Conservation (phyloP, 495 filamentous ascomycete genomes). For the Aspergillus leporis region DNA sequence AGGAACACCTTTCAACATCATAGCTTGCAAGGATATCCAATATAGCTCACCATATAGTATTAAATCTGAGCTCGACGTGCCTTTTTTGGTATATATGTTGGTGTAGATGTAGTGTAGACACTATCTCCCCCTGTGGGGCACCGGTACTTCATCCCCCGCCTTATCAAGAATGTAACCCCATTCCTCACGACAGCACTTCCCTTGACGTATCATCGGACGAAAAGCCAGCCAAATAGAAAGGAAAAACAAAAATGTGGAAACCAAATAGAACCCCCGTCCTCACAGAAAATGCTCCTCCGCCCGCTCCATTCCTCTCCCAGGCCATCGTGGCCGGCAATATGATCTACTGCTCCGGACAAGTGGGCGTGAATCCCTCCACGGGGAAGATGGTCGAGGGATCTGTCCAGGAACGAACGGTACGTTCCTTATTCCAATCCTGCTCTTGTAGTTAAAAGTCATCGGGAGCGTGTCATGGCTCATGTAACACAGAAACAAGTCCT, state of each 20-base stretch:
- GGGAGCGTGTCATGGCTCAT: not conserved
- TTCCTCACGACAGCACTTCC: not conserved
- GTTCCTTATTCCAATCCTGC: conserved; percentile 1
- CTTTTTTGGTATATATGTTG: too few species aligned
- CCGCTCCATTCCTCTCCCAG: conserved; percentile 46
- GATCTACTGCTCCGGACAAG: conserved; percentile 47
- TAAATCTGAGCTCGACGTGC: too few species aligned
- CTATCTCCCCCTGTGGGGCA: not conserved
- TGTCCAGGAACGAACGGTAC: conserved; percentile 56
- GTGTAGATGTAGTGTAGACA: not conserved
- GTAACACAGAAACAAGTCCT: conserved; percentile 48
- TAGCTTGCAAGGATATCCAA: too few species aligned
- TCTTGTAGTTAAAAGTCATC: not conserved
- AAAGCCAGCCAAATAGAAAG: not conserved
- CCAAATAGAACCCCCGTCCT: conserved; percentile 29
- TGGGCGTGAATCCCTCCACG: conserved; percentile 53
- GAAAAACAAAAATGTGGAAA: conserved; percentile 12
- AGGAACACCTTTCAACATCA: too few species aligned
- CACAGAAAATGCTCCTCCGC: conserved; percentile 38
- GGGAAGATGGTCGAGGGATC: conserved; percentile 50
- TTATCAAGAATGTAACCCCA: not conserved
- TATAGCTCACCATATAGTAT: too few species aligned
- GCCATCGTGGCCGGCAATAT: conserved; percentile 44
- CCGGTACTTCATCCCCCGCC: not conserved
- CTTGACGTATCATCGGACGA: not conserved